A percentile compares a stretch with the other conserved stretches of the same genome.
Conservation (phyloP, 2,329 filamentous ascomycete genomes). For the Phyllosticta citribraziliensis region DNA sequence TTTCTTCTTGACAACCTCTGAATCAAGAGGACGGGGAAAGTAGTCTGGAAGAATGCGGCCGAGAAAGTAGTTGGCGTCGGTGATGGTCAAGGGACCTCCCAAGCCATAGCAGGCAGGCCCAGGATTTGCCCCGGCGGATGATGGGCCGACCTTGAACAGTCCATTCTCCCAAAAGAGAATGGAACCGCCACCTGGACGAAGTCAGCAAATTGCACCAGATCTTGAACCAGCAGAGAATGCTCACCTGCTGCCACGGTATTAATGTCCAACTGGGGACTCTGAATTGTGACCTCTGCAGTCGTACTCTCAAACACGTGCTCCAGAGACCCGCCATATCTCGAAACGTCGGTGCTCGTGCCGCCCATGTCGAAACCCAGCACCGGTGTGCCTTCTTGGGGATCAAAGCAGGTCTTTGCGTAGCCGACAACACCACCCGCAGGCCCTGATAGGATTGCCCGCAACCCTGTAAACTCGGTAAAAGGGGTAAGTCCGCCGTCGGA, state of each 20-base stretch:
- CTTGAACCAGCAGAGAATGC: not conserved
- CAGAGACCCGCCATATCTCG: constrained; percentile 72
- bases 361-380: constrained; percentile 92
- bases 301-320: constrained; percentile 94
- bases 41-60: constrained; percentile 45
- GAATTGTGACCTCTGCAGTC: constrained; percentile 83
- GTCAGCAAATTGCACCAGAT: not conserved
- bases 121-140: constrained; percentile 80
- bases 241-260: constrained; percentile 51
- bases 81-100: constrained; percentile 81
- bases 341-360: constrained; percentile 86
- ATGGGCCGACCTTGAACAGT: constrained; percentile 80
- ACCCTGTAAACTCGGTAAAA: constrained; percentile 54
- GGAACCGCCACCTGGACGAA: constrained; percentile 62
- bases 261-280: constrained; percentile 85
- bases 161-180: constrained; percentile 81
- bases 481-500: constrained; percentile 53
- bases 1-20: constrained; percentile 39
- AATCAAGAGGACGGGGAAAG: constrained; percentile 30
- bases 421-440: constrained; percentile 91
- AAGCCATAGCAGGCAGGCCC: constrained; percentile 88
- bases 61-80: constrained; percentile 68
- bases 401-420: constrained; percentile 88
- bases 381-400: constrained; percentile 67
- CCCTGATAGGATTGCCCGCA: constrained; percentile 77